Evolutionary conservation across 1,284 basidiomycete genomes (phyloP), one percentile per base, ranked within the genome.

Genomic region (Puccinia coronata): DNA sequence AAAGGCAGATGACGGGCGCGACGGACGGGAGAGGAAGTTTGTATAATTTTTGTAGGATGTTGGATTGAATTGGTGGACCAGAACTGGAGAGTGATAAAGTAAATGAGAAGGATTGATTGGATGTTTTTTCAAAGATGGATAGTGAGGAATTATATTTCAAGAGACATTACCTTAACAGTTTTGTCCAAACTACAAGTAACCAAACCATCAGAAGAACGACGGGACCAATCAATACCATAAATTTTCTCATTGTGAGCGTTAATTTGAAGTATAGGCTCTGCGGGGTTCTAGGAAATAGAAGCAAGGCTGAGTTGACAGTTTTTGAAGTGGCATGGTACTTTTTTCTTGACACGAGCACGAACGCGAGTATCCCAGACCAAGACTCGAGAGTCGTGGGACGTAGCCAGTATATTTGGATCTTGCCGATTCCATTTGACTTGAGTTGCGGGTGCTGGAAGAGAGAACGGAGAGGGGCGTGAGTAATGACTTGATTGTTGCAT

Each of bases 391-490:
- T 90, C 89, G 85, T 97, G 95, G 0, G 94, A 92, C 1, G 93
- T 95, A 0, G 95, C 95, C 0, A 98, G 88, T 6, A 96, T 87
- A 83, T 96, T 91, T 8, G 91, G 89, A 83, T 96, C 92, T 84
- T 92, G 90, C 18, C 93, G 89, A 85, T 96, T 97, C 93, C 94
- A 98, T 87, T 97, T 97, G 81, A 97, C 93, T 86, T 98, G 95
- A 0, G 95, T 97, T 0, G 92, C 93, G n/a, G 90, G 91, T 28
- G 91, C 93, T 93, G 83, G 59, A 20, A 69, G 3, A 12, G 47
- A 16, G 43, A n/a, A 59, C n/a, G 51, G 18, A 2, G 39, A 39
- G 28, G 20, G 6, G 14, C 34, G 31, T 6, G 18, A 63, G 61
- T 8, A n/a, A 8, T 47, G 12, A 47, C 12, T 1, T 57, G 23